Evolutionary conservation across 768 basidiomycete genomes (phyloP).

Genomic region (Kondoa malvinella): DNA sequence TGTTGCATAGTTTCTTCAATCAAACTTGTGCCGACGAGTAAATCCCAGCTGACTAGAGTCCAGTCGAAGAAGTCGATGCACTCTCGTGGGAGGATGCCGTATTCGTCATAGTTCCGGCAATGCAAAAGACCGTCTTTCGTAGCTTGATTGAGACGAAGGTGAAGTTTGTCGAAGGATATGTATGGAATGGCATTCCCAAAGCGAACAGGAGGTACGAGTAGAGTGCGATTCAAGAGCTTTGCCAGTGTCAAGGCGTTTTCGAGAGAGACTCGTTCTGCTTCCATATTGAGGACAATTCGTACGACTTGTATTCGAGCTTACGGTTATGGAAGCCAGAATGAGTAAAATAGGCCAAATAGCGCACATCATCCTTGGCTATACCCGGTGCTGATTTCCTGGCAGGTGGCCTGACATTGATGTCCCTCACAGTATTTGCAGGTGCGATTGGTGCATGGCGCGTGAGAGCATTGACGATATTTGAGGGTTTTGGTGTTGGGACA

Average conservation of each 20-base stretch:
- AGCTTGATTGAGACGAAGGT: constrained; percentile 36
- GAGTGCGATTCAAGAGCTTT: constrained; percentile 51
- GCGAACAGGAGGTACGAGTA: constrained; percentile 59
- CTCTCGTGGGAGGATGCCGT: constrained; percentile 40
- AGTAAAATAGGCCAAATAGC: constrained; percentile 55
- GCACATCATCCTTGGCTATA: constrained; percentile 25
- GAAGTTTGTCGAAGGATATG: constrained; percentile 40
- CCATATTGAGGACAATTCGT: too few species aligned
- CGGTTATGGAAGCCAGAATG: constrained; percentile 62
- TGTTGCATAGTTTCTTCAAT: constrained; percentile 28
- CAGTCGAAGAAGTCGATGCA: constrained; percentile 45
- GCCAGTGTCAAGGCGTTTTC: constrained; percentile 69
- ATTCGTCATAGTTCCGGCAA: constrained; percentile 28
- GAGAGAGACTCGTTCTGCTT: constrained; percentile 58
- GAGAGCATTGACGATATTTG: neutral
- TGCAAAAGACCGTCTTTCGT: constrained; percentile 32
- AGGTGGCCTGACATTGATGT: neutral
- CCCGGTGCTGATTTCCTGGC: neutral
- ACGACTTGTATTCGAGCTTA: too few species aligned
- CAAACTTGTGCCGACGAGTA: constrained; percentile 44
- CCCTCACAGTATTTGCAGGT: neutral
- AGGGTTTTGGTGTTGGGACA: neutral
- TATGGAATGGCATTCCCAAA: constrained; percentile 53
- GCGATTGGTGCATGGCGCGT: neutral
- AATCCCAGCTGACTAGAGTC: constrained; percentile 53